These are phyloP conservation scores for Pichia manshurica DNA, from an alignment of 805 yeast genomes.

Conservation along the genomic window DNA sequence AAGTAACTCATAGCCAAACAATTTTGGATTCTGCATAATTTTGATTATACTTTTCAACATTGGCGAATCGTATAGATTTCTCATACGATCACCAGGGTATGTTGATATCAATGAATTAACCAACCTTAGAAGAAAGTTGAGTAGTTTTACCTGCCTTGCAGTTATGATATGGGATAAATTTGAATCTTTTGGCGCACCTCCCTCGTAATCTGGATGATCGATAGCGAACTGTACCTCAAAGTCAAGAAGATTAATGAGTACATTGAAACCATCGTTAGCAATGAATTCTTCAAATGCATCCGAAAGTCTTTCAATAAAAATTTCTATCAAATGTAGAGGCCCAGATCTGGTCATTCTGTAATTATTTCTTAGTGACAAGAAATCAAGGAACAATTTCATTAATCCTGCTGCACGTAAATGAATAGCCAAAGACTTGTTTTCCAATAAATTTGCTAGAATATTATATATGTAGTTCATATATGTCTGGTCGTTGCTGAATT, in stretches of 20 bases:
- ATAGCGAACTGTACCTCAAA: constrained; percentile 63
- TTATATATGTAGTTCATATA: constrained; percentile 44
- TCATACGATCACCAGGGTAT: constrained; percentile 78
- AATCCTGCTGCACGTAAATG: constrained; percentile 72
- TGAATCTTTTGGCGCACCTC: constrained; percentile 49
- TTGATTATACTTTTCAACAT: constrained; percentile 56
- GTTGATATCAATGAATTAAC: constrained; percentile 57
- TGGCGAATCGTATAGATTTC: constrained; percentile 82
- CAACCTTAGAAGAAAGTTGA: constrained; percentile 58
- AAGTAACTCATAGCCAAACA: constrained; percentile 64
- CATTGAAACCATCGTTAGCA: constrained; percentile 57
- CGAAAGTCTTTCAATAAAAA: constrained; percentile 36
- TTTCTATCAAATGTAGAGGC: constrained; percentile 53
- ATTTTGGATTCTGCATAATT: constrained; percentile 47
- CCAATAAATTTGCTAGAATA: constrained; percentile 56
- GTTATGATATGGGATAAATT: constrained; percentile 46
- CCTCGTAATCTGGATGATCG: constrained; percentile 49
- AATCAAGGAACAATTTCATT: constrained; percentile 56
- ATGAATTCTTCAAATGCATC: constrained; percentile 61
- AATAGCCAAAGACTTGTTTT: constrained; percentile 47
- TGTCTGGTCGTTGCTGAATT: constrained; percentile 21
- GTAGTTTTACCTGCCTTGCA: constrained; percentile 53
- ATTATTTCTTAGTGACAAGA: constrained; percentile 47
- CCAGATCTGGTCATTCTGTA: constrained; percentile 56
- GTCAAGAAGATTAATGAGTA: constrained; percentile 53